Percentiles rank a stretch among this genome's conserved stretches.
Evolutionary conservation across 306 rosid species (phyloP).

Genomic region (Sicyos baderoa): DNA sequence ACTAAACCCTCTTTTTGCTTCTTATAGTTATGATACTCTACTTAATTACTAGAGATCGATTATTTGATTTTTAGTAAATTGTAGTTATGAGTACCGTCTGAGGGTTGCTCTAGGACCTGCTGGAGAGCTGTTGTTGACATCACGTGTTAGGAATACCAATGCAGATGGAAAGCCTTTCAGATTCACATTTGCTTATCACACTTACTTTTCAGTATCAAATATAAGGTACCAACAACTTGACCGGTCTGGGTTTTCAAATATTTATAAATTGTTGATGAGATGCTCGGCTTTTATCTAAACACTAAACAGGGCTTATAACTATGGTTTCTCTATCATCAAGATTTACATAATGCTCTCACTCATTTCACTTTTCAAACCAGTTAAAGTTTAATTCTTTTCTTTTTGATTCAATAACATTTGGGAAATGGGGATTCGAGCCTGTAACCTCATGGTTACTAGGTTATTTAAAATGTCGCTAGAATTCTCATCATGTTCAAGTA

Average conservation of each 20-base stretch:
- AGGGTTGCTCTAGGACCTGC: constrained; percentile 86
- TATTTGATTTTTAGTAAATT: too few relatives aligned
- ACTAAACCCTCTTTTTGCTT: too few relatives aligned
- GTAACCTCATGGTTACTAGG: too few relatives aligned
- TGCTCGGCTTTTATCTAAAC: neutral
- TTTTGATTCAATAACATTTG: too few relatives aligned
- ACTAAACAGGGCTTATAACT: neutral
- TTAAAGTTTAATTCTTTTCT: neutral
- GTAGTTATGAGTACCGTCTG: constrained; percentile 78
- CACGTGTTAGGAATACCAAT: constrained; percentile 82
- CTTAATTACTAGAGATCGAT: too few relatives aligned
- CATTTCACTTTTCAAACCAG: neutral
- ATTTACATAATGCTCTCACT: neutral
- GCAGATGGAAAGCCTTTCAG: constrained; percentile 83
- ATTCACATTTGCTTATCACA: constrained; percentile 91
- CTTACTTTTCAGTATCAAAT: constrained; percentile 85
- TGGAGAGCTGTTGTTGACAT: constrained; percentile 83
- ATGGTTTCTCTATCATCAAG: neutral
- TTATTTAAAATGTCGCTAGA: too few relatives aligned
- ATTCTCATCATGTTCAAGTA: neutral
- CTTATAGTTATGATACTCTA: too few relatives aligned
- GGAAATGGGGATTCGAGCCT: too few relatives aligned
- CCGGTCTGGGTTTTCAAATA: neutral
- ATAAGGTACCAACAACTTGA: constrained; percentile 47
- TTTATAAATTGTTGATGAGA: constrained; percentile 5